Percentiles rank a stretch among this genome's conserved stretches.
Conservation (phyloP, 768 basidiomycete species). For the Mycena amicta region DNA sequence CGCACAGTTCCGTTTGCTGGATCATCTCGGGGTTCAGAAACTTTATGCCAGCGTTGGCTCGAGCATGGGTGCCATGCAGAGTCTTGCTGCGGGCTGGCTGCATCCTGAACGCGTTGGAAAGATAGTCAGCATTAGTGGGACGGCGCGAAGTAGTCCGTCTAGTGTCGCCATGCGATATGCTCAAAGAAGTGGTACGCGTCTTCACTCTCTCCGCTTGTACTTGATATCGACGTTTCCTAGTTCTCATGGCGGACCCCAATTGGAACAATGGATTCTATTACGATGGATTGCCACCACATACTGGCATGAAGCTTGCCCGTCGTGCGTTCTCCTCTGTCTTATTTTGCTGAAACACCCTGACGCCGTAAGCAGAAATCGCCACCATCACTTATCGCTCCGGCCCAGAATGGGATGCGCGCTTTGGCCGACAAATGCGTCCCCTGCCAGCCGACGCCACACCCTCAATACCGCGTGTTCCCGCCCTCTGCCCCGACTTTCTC, state of each 20-base stretch:
- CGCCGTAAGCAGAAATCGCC: constrained; percentile 76
- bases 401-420: constrained; percentile 99
- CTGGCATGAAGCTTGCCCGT: constrained; percentile 97
- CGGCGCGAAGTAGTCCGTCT: constrained; percentile 87
- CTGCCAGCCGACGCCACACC: constrained; percentile 38
- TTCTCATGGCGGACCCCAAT: constrained; percentile 98
- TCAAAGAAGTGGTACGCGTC: constrained; percentile 94
- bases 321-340: constrained; percentile 49
- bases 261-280: constrained; percentile 99
- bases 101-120: constrained; percentile 87
- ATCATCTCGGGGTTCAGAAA: constrained; percentile 79
- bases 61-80: constrained; percentile 99
- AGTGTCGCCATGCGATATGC: constrained; percentile 96
- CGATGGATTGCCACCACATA: constrained; percentile 91
- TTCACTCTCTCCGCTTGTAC: no score
- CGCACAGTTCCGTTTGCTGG: constrained; percentile 86
- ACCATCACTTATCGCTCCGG: constrained; percentile 99
- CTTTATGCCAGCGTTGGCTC: constrained; percentile 93
- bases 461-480: constrained; percentile 53
- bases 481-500: constrained; percentile 93
- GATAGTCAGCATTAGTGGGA: constrained; percentile 92
- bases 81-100: constrained; percentile 92
- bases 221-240: no score
- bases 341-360: background rate
- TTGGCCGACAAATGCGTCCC: constrained; percentile 73